Conservation (phyloP, 2,329 filamentous ascomycete genomes). For the Trichophyton equinum region DNA sequence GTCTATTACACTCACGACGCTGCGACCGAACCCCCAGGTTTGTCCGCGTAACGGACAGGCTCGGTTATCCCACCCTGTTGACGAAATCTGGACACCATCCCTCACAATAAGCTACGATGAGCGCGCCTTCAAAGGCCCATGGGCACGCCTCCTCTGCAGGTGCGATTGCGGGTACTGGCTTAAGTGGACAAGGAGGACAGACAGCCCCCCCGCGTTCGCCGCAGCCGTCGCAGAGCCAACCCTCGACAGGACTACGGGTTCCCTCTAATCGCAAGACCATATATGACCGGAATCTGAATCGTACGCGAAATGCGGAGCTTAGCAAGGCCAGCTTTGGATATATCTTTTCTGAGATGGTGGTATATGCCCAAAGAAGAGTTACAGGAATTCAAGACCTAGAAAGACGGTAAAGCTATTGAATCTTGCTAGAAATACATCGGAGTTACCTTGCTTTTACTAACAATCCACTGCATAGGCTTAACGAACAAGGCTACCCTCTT, state of each 20-base stretch:
- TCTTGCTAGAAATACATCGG: background rate
- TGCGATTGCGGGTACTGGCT: slow-evolving; percentile 5
- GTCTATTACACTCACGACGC: too few relatives aligned
- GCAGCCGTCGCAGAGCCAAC: slow-evolving; percentile 10
- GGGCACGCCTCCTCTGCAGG: slow-evolving; percentile 12
- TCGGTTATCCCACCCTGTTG: background rate
- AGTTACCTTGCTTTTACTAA: background rate
- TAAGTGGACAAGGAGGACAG: background rate
- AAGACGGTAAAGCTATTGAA: slow-evolving; percentile 50
- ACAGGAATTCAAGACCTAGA: slow-evolving; percentile 90
- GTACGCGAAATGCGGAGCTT: slow-evolving; percentile 74
- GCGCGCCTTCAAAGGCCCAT: slow-evolving; percentile 9
- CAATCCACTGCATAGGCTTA: slow-evolving; percentile 49
- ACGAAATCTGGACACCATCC: background rate
- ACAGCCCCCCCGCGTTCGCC: background rate
- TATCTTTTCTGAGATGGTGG: slow-evolving; percentile 91
- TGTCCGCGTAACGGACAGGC: background rate
- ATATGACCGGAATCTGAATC: slow-evolving; percentile 90
- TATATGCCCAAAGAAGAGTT: slow-evolving; percentile 80
- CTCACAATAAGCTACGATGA: slow-evolving; percentile 3
- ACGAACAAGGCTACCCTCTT: slow-evolving; percentile 83
- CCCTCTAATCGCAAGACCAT: slow-evolving; percentile 93
- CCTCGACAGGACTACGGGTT: slow-evolving; percentile 56
- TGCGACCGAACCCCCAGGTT: too few relatives aligned
- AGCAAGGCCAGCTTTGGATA: slow-evolving; percentile 93